These are phyloP conservation scores for Hymenoscyphus occultus DNA, from an alignment of 2,329 filamentous ascomycete genomes.

Conservation along the genomic window DNA sequence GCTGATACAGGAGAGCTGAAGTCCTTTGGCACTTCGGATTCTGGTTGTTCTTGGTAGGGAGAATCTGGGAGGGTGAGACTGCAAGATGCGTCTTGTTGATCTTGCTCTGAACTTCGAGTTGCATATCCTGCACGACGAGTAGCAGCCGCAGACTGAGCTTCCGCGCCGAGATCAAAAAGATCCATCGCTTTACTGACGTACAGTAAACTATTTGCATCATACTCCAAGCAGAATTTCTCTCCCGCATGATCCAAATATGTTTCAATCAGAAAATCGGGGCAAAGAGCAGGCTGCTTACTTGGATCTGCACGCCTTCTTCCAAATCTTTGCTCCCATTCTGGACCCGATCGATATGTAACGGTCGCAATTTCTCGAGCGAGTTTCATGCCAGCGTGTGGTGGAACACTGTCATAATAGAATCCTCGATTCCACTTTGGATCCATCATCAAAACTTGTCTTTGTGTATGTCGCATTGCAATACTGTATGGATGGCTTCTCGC, in stretches of 20 bases:
- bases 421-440: constrained; percentile 95
- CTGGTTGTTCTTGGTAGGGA: constrained; percentile 82
- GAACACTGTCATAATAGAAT: constrained; percentile 85
- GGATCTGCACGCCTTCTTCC: constrained; percentile 83
- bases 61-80: constrained; percentile 76
- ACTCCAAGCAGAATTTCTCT: constrained; percentile 96
- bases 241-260: constrained; percentile 97
- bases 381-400: constrained; percentile 96
- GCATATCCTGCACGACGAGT: constrained; percentile 60
- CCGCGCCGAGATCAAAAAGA: constrained; percentile 82
- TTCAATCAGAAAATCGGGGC: constrained; percentile 95
- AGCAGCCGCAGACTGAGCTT: constrained; percentile 63
- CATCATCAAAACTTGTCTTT: constrained; percentile 98
- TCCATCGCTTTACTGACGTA: constrained; percentile 99
- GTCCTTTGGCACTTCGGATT: constrained; percentile 41
- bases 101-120: constrained; percentile 35
- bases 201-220: constrained; percentile 90
- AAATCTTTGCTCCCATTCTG: constrained; percentile 96
- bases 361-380: constrained; percentile 95
- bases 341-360: constrained; percentile 92
- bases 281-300: constrained; percentile 84
- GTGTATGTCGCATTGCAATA: constrained; percentile 97
- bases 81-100: constrained; percentile 51
- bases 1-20: constrained; percentile 34
- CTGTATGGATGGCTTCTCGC: constrained; percentile 95